phyloP scores from a whole-genome alignment of 1,284 basidiomycete genomes.

The Fistulinella cinereoalba region DNA sequence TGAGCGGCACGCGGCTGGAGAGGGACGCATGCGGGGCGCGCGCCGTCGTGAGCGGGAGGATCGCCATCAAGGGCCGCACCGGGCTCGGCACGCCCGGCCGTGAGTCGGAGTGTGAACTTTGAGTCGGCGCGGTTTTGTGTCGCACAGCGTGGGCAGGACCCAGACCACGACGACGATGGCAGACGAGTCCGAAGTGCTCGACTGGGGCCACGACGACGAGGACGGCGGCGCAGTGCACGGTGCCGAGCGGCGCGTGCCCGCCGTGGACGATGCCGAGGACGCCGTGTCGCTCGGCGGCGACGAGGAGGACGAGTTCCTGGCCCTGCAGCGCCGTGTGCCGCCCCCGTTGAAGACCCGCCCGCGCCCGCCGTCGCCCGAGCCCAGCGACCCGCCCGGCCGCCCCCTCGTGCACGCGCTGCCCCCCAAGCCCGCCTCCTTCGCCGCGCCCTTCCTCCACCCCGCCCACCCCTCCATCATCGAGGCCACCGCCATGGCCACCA shows the following conservation, averaged over 20 bases:
- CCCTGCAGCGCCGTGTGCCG: conserved; percentile 33
- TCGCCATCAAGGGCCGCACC: conserved; percentile 39
- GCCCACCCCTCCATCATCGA: conserved; percentile 55
- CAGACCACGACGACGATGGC: conserved; percentile 48
- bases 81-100: conserved; percentile 33
- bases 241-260: conserved; percentile 26
- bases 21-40: conserved; percentile 39
- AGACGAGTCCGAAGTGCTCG: conserved; percentile 64
- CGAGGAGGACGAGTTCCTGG: conserved; percentile 54
- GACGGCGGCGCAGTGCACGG: conserved; percentile 37
- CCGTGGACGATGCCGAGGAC: conserved; percentile 57
- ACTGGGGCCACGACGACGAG: conserved; percentile 75
- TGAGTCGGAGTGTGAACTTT: conserved; percentile 23
- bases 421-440: conserved; percentile 61
- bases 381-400: too few species aligned
- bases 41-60: conserved; percentile 49
- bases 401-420: conserved; percentile 70
- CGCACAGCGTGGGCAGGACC: too few species aligned
- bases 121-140: conserved; percentile 22
- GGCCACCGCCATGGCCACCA: conserved; percentile 57
- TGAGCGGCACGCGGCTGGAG: conserved; percentile 66
- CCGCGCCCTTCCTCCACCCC: conserved; percentile 52
- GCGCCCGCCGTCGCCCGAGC: too few species aligned
- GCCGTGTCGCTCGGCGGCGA: conserved; percentile 71
- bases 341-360: too few species aligned